phyloP scores from a whole-genome alignment of 805 yeast genomes.

The Saccharomycopsis sp. region DNA sequence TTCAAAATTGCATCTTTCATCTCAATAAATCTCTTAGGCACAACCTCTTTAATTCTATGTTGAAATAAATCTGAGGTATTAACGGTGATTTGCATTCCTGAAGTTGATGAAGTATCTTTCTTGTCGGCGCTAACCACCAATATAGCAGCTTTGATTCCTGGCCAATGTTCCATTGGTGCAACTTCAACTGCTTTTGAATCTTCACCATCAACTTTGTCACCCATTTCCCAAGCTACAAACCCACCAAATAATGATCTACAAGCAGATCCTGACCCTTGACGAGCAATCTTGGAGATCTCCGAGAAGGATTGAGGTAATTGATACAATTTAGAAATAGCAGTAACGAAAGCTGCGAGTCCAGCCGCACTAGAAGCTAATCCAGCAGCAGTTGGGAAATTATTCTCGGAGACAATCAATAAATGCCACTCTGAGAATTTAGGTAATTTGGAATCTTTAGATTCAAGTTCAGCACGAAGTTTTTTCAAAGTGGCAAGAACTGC shows the following conservation, averaged over 20 bases:
- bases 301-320: constrained; percentile 78
- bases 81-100: constrained; percentile 96
- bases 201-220: constrained; percentile 61
- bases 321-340: constrained; percentile 80
- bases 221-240: constrained; percentile 99
- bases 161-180: constrained; percentile 84
- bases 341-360: constrained; percentile 93
- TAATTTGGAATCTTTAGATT: constrained; percentile 42
- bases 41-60: constrained; percentile 72
- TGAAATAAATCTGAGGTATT: constrained; percentile 79
- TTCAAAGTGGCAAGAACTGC: constrained; percentile 58
- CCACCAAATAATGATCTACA: constrained; percentile 97
- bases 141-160: constrained; percentile 84
- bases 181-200: constrained; percentile 94
- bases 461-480: constrained; percentile 54
- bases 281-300: constrained; percentile 86
- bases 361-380: constrained; percentile 98
- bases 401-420: constrained; percentile 81
- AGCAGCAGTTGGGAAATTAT: constrained; percentile 98
- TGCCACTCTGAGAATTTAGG: constrained; percentile 59
- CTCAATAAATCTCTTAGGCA: constrained; percentile 74
- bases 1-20: constrained; percentile 72
- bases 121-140: constrained; percentile 89
- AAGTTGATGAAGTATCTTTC: constrained; percentile 90
- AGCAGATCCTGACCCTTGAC: constrained; percentile 98